Conservation (phyloP, 139 green algal species). For the Auxenochlorella protothecoides region DNA sequence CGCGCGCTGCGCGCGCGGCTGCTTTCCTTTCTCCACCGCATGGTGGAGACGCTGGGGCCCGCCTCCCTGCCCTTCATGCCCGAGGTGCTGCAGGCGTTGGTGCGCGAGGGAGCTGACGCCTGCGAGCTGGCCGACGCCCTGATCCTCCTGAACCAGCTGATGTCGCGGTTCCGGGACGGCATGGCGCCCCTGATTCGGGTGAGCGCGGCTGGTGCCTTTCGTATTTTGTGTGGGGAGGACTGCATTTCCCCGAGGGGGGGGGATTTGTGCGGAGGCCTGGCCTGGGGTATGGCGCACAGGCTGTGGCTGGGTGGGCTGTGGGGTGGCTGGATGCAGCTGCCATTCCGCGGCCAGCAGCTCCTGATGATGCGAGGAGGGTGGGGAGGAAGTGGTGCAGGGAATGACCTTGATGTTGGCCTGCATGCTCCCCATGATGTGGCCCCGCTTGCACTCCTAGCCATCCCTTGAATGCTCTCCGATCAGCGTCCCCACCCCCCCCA, state of each 20-base stretch:
- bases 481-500: not conserved
- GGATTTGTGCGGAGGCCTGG: too few relatives aligned
- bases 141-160: constrained; percentile 60
- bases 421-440: too few relatives aligned
- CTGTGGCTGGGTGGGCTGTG: not conserved
- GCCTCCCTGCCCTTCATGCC: constrained; percentile 43
- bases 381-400: not conserved
- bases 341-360: not conserved
- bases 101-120: constrained; percentile 31
- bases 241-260: too few relatives aligned
- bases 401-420: not conserved
- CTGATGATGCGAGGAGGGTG: not conserved
- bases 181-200: constrained; percentile 39
- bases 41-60: constrained; percentile 67
- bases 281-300: too few relatives aligned
- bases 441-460: too few relatives aligned
- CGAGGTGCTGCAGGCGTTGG: constrained; percentile 43
- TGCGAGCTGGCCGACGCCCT: constrained; percentile 52
- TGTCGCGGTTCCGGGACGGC: constrained; percentile 41
- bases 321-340: not conserved
- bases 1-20: constrained; percentile 56
- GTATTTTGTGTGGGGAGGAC: not conserved
- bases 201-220: not conserved
- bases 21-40: constrained; percentile 69
- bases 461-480: not conserved